Percentiles rank a stretch among this genome's conserved stretches.
phyloP scores from a whole-genome alignment of 345 rosid genomes.

The Eucalyptus marginata region DNA sequence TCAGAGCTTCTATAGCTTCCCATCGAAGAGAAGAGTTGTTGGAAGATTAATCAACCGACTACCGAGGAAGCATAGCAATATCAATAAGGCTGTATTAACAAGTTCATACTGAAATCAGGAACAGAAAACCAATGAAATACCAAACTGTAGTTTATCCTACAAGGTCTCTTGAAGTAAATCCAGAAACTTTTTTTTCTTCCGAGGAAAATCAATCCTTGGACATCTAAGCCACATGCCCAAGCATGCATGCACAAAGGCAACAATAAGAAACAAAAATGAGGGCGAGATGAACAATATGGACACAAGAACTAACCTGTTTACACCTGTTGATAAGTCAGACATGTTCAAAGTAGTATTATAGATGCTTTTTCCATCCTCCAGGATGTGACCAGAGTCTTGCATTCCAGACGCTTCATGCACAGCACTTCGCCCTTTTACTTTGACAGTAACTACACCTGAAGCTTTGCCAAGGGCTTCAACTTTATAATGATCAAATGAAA shows the following conservation, averaged over 20 bases:
- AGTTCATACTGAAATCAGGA: background rate
- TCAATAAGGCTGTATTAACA: background rate
- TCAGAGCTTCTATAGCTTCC: background rate
- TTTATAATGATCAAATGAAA: conserved; percentile 66
- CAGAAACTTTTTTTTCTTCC: background rate
- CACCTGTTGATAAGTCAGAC: conserved; percentile 92
- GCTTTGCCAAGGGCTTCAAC: conserved; percentile 58
- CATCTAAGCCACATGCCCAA: background rate
- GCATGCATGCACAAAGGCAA: background rate
- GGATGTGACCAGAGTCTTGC: conserved; percentile 90
- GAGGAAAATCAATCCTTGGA: background rate
- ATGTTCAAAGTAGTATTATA: conserved; percentile 87
- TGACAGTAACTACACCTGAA: conserved; percentile 63
- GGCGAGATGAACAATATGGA: background rate
- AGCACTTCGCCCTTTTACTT: conserved; percentile 92
- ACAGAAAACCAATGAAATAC: background rate
- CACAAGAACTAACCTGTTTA: conserved; percentile 47
- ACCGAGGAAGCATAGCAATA: background rate
- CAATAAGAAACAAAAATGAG: background rate
- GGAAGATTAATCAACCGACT: background rate
- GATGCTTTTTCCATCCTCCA: conserved; percentile 81
- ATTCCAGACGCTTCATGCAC: conserved; percentile 93
- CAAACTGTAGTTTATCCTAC: background rate
- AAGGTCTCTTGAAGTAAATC: background rate
- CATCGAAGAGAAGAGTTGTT: background rate